phyloP scores from a whole-genome alignment of 1,139 yeast genomes.

The Suhomyces bokatorum region DNA sequence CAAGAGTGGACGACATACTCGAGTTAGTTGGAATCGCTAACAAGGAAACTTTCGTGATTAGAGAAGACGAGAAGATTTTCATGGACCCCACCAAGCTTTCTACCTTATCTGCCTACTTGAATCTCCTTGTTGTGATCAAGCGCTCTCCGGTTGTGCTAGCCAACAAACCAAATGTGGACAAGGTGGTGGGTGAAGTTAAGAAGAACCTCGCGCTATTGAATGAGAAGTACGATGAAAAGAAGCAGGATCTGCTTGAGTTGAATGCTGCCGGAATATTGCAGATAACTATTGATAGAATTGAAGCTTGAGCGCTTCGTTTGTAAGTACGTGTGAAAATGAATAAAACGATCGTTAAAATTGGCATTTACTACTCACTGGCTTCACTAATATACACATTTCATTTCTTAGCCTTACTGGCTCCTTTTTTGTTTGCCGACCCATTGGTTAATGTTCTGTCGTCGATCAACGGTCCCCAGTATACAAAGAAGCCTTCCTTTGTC shows the following conservation, averaged over 20 bases:
- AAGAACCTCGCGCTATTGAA: conserved; percentile 19
- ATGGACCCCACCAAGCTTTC: conserved; percentile 37
- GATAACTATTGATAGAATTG: conserved; percentile 42
- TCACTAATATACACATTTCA: conserved; percentile 5
- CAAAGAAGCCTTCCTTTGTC: conserved; percentile 94
- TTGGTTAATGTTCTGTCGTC: conserved; percentile 48
- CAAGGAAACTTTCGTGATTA: conserved; percentile 29
- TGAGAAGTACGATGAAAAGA: conserved; percentile 14
- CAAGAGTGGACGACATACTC: conserved; percentile 41
- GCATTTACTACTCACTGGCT: neutral
- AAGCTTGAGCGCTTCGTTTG: neutral
- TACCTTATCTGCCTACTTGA: conserved; percentile 53
- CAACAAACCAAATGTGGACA: conserved; percentile 24
- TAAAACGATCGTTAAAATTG: neutral
- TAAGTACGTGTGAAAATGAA: neutral
- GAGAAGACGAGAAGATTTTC: conserved; percentile 11
- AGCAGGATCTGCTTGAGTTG: conserved; percentile 24
- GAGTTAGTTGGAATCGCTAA: conserved; percentile 37
- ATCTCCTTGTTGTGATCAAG: conserved; percentile 51
- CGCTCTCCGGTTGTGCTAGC: conserved; percentile 21
- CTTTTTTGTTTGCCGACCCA: conserved; percentile 18
- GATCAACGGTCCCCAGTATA: conserved; percentile 89
- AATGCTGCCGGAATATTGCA: conserved; percentile 42
- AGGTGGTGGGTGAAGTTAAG: conserved; percentile 20
- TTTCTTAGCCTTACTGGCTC: conserved; percentile 21